Conservation (phyloP, 2,329 filamentous ascomycete species). For the Tolypocladium amazonense region DNA sequence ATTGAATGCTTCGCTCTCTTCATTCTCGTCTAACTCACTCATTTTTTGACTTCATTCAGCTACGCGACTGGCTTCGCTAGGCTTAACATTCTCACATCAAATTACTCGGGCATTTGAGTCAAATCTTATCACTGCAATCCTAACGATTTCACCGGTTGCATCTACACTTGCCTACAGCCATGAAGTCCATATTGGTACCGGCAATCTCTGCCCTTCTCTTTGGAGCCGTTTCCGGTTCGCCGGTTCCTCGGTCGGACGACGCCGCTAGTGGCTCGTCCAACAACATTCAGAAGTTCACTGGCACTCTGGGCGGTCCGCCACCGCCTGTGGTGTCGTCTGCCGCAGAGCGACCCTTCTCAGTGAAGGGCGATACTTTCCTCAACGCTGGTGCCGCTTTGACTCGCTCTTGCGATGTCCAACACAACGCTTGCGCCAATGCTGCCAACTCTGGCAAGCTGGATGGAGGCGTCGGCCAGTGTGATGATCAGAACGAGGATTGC, state of each 20-base stretch:
- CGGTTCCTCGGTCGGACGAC: not conserved
- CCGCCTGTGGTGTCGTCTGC: not conserved
- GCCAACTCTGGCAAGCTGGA: not conserved
- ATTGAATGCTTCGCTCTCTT: not conserved
- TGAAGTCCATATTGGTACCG: not conserved
- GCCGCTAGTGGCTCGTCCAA: not conserved
- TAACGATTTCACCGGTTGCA: not conserved
- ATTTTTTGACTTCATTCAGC: not conserved
- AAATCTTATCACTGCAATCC: too few species aligned
- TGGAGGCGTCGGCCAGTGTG: not conserved
- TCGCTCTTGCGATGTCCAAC: not conserved
- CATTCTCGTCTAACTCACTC: not conserved
- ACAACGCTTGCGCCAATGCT: not conserved
- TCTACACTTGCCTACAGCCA: not conserved
- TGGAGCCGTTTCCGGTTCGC: not conserved
- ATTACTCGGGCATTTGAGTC: too few species aligned
- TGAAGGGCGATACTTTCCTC: not conserved
- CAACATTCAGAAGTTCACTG: not conserved
- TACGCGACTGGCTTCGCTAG: not conserved
- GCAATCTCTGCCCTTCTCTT: not conserved
- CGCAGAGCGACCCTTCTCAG: not conserved
- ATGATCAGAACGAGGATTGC: not conserved
- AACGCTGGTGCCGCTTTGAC: not conserved
- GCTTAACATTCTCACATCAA: not conserved
- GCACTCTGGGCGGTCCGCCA: not conserved